A percentile compares a stretch with the other conserved stretches of the same genome.
phyloP scores from a whole-genome alignment of 352 stramenopile species.

The Phytophthora kernoviae region DNA sequence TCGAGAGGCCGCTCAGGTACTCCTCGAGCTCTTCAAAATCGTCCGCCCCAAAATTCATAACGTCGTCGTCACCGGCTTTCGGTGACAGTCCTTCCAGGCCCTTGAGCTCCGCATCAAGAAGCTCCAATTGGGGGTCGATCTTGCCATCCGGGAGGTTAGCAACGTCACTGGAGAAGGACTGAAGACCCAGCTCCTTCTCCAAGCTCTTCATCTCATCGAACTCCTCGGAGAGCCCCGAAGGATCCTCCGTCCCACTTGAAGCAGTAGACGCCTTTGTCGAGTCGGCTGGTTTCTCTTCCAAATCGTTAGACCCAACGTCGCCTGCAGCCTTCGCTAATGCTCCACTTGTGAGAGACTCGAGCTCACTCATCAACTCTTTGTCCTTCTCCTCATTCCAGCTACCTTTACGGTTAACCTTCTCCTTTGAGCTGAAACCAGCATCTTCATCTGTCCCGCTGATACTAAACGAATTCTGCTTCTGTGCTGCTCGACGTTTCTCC shows the following conservation, averaged over 20 bases:
- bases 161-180: slow-evolving; percentile 58
- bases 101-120: slow-evolving; percentile 78
- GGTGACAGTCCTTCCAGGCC: slow-evolving; percentile 61
- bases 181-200: slow-evolving; percentile 82
- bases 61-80: slow-evolving; percentile 58
- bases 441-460: slow-evolving; percentile 76
- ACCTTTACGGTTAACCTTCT: slow-evolving; percentile 61
- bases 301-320: slow-evolving; percentile 25
- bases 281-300: slow-evolving; percentile 51
- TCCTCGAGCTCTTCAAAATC: slow-evolving; percentile 91
- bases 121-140: slow-evolving; percentile 64
- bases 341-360: slow-evolving; percentile 76
- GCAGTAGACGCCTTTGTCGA: slow-evolving; percentile 6
- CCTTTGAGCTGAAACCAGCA: slow-evolving; percentile 26
- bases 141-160: slow-evolving; percentile 50
- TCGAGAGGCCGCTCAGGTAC: slow-evolving; percentile 82
- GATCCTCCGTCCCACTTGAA: slow-evolving; percentile 36
- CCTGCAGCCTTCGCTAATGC: slow-evolving; percentile 53
- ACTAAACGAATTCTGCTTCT: slow-evolving; percentile 71
- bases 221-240: slow-evolving; percentile 61
- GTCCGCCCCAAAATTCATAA: slow-evolving; percentile 87
- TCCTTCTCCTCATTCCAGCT: slow-evolving; percentile 89
- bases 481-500: slow-evolving; percentile 36
- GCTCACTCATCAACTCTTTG: slow-evolving; percentile 85
- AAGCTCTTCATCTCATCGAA: slow-evolving; percentile 86